phyloP scores from a whole-genome alignment of 2,329 filamentous ascomycete genomes.

The Harringtonia lauricola region DNA sequence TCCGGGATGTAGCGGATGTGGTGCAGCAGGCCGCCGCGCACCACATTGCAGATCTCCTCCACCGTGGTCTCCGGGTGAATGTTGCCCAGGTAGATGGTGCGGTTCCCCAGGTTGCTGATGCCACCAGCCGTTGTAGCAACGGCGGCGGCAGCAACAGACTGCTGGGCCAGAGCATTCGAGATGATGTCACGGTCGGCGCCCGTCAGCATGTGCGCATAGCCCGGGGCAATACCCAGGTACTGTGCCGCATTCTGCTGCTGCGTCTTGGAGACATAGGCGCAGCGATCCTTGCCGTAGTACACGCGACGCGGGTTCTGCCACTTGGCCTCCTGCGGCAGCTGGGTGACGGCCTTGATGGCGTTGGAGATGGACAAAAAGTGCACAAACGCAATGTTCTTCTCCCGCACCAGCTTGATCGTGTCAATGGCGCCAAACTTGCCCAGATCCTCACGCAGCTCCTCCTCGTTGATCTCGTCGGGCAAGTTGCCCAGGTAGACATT shows the following conservation, averaged over 20 bases:
- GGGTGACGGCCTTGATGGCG: constrained; percentile 94
- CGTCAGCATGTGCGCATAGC: constrained; percentile 92
- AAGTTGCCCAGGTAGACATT: constrained; percentile 96
- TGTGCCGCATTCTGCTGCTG: constrained; percentile 98
- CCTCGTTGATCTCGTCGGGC: constrained; percentile 79
- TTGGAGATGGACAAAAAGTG: constrained; percentile 97
- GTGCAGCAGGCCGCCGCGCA: constrained; percentile 87
- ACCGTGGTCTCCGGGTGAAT: constrained; percentile 98
- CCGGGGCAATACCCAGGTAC: constrained; percentile 92
- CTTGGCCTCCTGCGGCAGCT: constrained; percentile 90
- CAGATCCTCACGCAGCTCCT: constrained; percentile 86
- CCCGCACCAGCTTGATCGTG: constrained; percentile 92
- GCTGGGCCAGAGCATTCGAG: constrained; percentile 89
- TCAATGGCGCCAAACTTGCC: constrained; percentile 96
- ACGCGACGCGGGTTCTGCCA: constrained; percentile 94
- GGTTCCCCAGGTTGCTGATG: constrained; percentile 93
- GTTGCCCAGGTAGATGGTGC: constrained; percentile 95
- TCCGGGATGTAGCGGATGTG: constrained; percentile 99
- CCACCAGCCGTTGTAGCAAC: constrained; percentile 94
- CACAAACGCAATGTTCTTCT: constrained; percentile 96
- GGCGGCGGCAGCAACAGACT: constrained; percentile 91
- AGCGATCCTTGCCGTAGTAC: constrained; percentile 97
- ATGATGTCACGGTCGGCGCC: constrained; percentile 94
- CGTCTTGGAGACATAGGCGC: constrained; percentile 97
- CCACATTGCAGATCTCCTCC: constrained; percentile 99